Percentiles rank a stretch among this genome's conserved stretches.
Evolutionary conservation across 768 basidiomycete species (phyloP).

Genomic region (Pisolithus tinctorius): DNA sequence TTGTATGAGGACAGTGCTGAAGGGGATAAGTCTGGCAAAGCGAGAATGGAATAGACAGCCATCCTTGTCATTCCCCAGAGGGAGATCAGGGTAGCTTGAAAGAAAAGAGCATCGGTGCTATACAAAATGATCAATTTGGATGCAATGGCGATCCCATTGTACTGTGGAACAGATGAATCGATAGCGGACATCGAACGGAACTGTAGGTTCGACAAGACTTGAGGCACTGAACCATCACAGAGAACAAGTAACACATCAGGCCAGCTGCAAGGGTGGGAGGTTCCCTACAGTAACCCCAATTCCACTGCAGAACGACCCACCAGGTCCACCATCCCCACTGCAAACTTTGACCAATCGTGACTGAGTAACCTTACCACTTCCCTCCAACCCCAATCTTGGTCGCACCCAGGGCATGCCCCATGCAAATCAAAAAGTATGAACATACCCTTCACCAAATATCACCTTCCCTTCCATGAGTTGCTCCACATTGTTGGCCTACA

Average conservation of each 20-base stretch:
- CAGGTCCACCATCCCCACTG: slow-evolving; percentile 19
- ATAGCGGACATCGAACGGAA: slow-evolving; percentile 11
- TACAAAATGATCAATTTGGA: slow-evolving; percentile 34
- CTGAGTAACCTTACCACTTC: slow-evolving; percentile 28
- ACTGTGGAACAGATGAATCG: slow-evolving; percentile 11
- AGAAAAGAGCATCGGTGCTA: slow-evolving; percentile 14
- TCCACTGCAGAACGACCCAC: no score
- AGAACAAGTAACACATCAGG: slow-evolving; percentile 9
- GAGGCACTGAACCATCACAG: slow-evolving; percentile 3
- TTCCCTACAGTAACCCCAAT: slow-evolving; percentile 9
- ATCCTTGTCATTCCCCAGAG: no score
- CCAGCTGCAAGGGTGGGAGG: slow-evolving; percentile 12
- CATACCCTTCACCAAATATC: slow-evolving; percentile 18
- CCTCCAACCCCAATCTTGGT: slow-evolving; percentile 37
- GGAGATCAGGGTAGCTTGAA: no score
- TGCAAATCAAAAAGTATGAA: slow-evolving; percentile 25
- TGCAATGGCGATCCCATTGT: slow-evolving; percentile 20
- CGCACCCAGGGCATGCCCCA: slow-evolving; percentile 37
- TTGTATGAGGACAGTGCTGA: no score
- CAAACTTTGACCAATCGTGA: slow-evolving; percentile 31
- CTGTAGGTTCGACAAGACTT: slow-evolving; percentile 16
- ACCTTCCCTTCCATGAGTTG: no score
- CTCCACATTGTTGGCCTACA: no score
- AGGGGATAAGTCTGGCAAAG: no score
- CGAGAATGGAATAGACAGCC: no score